phyloP scores from a whole-genome alignment of 1,284 basidiomycete genomes.

The Ustilago curta region DNA sequence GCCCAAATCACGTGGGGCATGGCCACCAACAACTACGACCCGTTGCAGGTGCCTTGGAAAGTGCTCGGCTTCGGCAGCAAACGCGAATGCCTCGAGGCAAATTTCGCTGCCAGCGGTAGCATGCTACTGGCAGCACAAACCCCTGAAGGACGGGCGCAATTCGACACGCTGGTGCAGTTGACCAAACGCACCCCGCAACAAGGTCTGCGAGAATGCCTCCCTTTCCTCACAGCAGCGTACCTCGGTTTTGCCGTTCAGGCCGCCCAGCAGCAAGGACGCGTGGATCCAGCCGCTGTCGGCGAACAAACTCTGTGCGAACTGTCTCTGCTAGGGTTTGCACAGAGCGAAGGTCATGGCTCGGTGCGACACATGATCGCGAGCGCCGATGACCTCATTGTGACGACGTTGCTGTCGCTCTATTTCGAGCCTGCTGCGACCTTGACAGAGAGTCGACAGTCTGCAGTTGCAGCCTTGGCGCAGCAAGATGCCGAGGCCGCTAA shows the following conservation, averaged over 20 bases:
- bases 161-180: slow-evolving; percentile 77
- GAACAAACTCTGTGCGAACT: slow-evolving; percentile 15
- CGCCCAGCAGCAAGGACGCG: slow-evolving; percentile 21
- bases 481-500: slow-evolving; percentile 9
- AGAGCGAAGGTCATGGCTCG: slow-evolving; percentile 7
- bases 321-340: slow-evolving; percentile 19
- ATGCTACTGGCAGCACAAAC: slow-evolving; percentile 53
- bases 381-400: slow-evolving; percentile 31
- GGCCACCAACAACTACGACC: slow-evolving; percentile 71
- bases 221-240: slow-evolving; percentile 78
- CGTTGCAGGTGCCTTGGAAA: slow-evolving; percentile 77
- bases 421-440: slow-evolving; percentile 20
- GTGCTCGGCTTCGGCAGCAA: slow-evolving; percentile 79
- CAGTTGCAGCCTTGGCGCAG: slow-evolving; percentile 10
- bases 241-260: slow-evolving; percentile 73
- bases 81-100: slow-evolving; percentile 49
- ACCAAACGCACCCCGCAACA: slow-evolving; percentile 73
- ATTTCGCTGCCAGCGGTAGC: slow-evolving; percentile 37
- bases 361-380: slow-evolving; percentile 22
- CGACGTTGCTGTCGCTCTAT: slow-evolving; percentile 26
- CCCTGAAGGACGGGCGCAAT: slow-evolving; percentile 72
- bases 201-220: slow-evolving; percentile 77
- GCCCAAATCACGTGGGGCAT: slow-evolving; percentile 75
- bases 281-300: slow-evolving; percentile 10
- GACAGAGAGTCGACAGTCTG: slow-evolving; percentile 10